A percentile compares a stretch with the other conserved stretches of the same genome.
Evolutionary conservation across 2,329 filamentous ascomycete species (phyloP).

Genomic region (Fusarium buxicola): DNA sequence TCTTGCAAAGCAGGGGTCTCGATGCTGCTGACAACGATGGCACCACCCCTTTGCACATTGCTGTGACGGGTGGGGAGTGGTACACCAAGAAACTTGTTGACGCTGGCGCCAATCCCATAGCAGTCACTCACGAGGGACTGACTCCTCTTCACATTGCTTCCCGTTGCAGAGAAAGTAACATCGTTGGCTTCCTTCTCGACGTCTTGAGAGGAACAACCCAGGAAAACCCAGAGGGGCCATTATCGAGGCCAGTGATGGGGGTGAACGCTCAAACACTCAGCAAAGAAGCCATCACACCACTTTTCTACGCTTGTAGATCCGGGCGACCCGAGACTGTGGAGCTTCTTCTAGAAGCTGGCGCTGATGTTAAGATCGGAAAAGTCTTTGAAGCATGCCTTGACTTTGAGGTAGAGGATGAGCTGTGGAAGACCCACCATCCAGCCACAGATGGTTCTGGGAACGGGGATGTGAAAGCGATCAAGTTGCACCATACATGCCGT

Average conservation of each 20-base stretch:
- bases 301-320: constrained; percentile 45
- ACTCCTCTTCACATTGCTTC: constrained; percentile 56
- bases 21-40: constrained; percentile 28
- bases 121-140: constrained; percentile 48
- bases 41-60: constrained; percentile 43
- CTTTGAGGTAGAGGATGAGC: constrained; percentile 28
- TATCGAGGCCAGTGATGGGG: neutral
- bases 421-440: too few relatives aligned
- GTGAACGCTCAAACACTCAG: constrained; percentile 5
- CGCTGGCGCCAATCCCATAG: constrained; percentile 51
- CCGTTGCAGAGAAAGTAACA: constrained; percentile 48
- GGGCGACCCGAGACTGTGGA: constrained; percentile 44
- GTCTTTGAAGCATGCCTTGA: constrained; percentile 34
- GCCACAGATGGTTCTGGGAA: too few relatives aligned
- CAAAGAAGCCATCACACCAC: constrained; percentile 12
- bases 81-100: constrained; percentile 48
- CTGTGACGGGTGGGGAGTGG: constrained; percentile 34
- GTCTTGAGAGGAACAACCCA: neutral
- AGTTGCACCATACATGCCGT: too few relatives aligned
- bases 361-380: constrained; percentile 13
- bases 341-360: constrained; percentile 45
- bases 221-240: neutral
- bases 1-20: constrained; percentile 26
- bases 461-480: too few relatives aligned
- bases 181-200: constrained; percentile 47